Conservation (phyloP, 2,329 filamentous ascomycete genomes). For the Pezicula rhizophila region DNA sequence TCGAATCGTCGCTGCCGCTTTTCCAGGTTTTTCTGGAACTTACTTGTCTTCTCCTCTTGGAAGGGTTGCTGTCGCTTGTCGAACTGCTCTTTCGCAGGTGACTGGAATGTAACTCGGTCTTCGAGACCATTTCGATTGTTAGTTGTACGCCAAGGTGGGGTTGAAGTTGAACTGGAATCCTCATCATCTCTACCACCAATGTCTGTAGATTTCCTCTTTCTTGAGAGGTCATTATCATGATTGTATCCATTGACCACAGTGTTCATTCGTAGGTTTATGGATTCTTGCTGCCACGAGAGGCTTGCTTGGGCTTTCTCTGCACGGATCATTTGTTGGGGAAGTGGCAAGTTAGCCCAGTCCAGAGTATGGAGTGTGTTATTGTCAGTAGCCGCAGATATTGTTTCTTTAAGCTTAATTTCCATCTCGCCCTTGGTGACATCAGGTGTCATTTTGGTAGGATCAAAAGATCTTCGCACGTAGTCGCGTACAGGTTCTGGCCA, state of each 20-base stretch:
- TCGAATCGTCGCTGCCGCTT: conserved; percentile 87
- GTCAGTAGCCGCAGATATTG: conserved; percentile 79
- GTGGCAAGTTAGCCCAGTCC: conserved; percentile 76
- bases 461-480: conserved; percentile 88
- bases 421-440: conserved; percentile 64
- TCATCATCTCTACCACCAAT: conserved; percentile 47
- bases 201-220: conserved; percentile 79
- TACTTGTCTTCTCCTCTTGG: conserved; percentile 60
- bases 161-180: conserved; percentile 33
- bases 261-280: conserved; percentile 17
- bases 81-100: conserved; percentile 23
- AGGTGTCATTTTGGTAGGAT: conserved; percentile 60
- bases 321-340: conserved; percentile 75
- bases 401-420: conserved; percentile 76
- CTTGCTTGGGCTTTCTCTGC: conserved; percentile 54
- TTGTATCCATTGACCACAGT: neutral
- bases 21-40: conserved; percentile 82
- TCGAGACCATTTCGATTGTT: conserved; percentile 54
- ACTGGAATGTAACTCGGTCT: conserved; percentile 61
- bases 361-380: conserved; percentile 63
- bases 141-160: conserved; percentile 71
- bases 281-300: conserved; percentile 22
- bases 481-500: conserved; percentile 79
- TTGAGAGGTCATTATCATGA: conserved; percentile 33
- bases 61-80: conserved; percentile 41